Evolutionary conservation across 2,329 filamentous ascomycete species (phyloP).

Genomic region (Sarocladium brachiariae): DNA sequence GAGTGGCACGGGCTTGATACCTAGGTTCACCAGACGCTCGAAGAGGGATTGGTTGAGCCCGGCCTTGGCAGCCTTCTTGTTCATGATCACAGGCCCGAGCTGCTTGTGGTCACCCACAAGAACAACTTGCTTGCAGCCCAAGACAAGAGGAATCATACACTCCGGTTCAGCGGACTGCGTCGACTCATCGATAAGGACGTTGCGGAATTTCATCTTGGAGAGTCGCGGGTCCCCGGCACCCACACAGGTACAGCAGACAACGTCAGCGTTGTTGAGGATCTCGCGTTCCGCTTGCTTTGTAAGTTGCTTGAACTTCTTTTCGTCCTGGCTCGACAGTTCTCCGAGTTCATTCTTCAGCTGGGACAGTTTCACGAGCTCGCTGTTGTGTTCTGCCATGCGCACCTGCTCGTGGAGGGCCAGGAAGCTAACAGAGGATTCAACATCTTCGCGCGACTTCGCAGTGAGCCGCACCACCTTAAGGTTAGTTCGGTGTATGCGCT

Average conservation of each 20-base stretch:
- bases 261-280: constrained; percentile 90
- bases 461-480: constrained; percentile 96
- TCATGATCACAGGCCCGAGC: constrained; percentile 98
- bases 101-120: constrained; percentile 98
- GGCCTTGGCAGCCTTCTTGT: constrained; percentile 98
- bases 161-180: constrained; percentile 97
- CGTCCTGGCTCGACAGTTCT: constrained; percentile 88
- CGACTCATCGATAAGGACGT: constrained; percentile 95
- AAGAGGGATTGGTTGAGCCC: constrained; percentile 98
- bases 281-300: constrained; percentile 91
- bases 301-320: constrained; percentile 97
- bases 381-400: constrained; percentile 93
- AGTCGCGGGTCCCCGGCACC: constrained; percentile 93
- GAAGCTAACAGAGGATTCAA: constrained; percentile 96
- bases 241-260: constrained; percentile 98
- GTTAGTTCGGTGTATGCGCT: constrained; percentile 89
- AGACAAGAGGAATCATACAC: constrained; percentile 95
- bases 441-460: constrained; percentile 97
- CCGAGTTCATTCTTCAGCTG: constrained; percentile 88
- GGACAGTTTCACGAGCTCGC: constrained; percentile 84
- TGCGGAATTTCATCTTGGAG: constrained; percentile 96
- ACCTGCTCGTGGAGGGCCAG: constrained; percentile 95
- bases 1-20: constrained; percentile 81
- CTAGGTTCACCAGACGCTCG: constrained; percentile 89
- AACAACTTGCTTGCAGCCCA: constrained; percentile 98